Conservation (phyloP, 2,329 filamentous ascomycete genomes). For the Aspergillus luchuensis region DNA sequence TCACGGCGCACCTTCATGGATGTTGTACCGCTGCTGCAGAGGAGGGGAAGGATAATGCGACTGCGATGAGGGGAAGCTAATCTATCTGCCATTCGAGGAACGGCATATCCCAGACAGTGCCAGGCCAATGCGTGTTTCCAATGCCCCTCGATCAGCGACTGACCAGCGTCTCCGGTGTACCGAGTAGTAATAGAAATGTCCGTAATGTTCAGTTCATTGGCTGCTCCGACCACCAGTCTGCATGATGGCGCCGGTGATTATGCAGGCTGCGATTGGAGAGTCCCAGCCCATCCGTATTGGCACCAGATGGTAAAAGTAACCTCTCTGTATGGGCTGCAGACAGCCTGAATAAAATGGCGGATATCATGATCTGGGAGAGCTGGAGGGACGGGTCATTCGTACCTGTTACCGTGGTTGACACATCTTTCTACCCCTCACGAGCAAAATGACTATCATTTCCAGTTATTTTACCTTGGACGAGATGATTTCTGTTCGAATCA, state of each 20-base stretch:
- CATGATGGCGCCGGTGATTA: conserved; percentile 11
- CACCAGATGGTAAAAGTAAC: background rate
- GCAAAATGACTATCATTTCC: background rate
- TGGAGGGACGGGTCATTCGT: background rate
- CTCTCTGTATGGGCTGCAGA: background rate
- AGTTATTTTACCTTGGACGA: too few relatives aligned
- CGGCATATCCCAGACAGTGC: background rate
- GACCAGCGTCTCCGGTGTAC: conserved; percentile 9
- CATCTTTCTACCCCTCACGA: background rate
- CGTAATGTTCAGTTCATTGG: conserved; percentile 20
- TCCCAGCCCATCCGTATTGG: conserved; percentile 2
- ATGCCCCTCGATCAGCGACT: conserved; percentile 12
- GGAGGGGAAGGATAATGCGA: conserved; percentile 8
- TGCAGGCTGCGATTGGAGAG: conserved; percentile 9
- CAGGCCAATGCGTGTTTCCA: conserved; percentile 11
- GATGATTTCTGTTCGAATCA: background rate
- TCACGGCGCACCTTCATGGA: background rate
- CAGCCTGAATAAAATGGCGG: background rate
- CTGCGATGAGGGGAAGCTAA: conserved; percentile 3
- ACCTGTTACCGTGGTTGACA: conserved; percentile 4
- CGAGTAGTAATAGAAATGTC: conserved; percentile 13
- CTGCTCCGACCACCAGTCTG: conserved; percentile 3
- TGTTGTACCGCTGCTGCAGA: conserved; percentile 2
- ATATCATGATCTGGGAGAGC: conserved; percentile 1
- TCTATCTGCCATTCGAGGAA: conserved; percentile 3